Evolutionary conservation across 352 stramenopile species (phyloP), one percentile per base, ranked within the genome.

Genomic region (Phytophthora litchii): DNA sequence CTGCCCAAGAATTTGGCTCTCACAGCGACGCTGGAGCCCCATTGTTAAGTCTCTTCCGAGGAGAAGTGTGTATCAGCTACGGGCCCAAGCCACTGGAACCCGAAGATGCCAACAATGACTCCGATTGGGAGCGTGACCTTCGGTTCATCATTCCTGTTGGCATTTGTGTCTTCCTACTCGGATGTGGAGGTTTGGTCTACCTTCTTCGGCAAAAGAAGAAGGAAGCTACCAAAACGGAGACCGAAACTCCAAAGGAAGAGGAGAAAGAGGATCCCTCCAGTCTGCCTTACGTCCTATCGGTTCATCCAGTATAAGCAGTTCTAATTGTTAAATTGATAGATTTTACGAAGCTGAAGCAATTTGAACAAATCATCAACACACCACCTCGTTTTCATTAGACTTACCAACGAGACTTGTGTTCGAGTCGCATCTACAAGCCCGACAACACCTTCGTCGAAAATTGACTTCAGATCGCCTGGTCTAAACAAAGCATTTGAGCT

Each of bases 241-340:
- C 38, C n/a, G 63, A 80, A 31, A 49, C 51, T 9, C 64, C 66
- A 17, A 88, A 85, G 49, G 66, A 58, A 8, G 80, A 86, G 42
- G 84, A 86, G 29, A 80, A 88, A 19, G 41, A 60, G 23, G 23
- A 85, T 14, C 66, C 65, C 5, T 73, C 77, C 4, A 80, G 79
- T 45, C 46, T 89, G 14, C 71, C 76, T 23, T 86, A 85, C 45
- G 78, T 87, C 20, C 54, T 84, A 12, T 67, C 68, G 13, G 57
- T 79, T 27, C 60, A 68, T 40, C 46, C 54, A 9, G 35, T 63
- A 50, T 47, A 41, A 35, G 20, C 27, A 41, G 3, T 27, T 27
- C 23, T 27, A 27, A 27, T 27, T 27, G 23, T 27, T 27, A 27
- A 27, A 5, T n/a, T 27, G 23, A 27, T 27, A 27, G 23, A 27